Evolutionary conservation across 345 rosid species (phyloP).

Genomic region (Lepidium didymum): DNA sequence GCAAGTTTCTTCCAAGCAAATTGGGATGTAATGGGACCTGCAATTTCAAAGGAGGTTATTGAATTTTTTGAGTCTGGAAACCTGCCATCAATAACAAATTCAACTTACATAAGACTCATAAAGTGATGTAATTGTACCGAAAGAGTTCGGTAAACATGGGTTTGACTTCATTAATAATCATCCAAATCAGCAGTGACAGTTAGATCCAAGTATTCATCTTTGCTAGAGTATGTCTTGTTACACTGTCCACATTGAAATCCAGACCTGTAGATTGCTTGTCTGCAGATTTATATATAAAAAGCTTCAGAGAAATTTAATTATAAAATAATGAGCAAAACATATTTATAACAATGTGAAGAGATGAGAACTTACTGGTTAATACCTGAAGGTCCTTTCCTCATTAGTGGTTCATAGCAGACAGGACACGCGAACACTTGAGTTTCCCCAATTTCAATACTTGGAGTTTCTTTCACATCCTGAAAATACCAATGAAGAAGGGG

Average conservation of each 20-base stretch:
- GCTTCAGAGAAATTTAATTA: not conserved
- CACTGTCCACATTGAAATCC: slow-evolving; percentile 83
- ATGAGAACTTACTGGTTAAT: slow-evolving; percentile 61
- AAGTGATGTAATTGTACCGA: slow-evolving; percentile 36
- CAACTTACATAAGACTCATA: not conserved
- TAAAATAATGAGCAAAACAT: not conserved
- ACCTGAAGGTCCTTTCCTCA: slow-evolving; percentile 91
- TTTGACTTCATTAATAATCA: slow-evolving; percentile 58
- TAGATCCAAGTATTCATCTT: slow-evolving; percentile 70
- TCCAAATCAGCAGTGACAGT: slow-evolving; percentile 69
- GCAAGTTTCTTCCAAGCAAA: too few relatives aligned
- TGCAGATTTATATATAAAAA: slow-evolving; percentile 27
- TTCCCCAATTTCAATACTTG: slow-evolving; percentile 31
- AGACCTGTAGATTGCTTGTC: slow-evolving; percentile 3
- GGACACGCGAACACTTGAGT: slow-evolving; percentile 73
- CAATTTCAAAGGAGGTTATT: too few relatives aligned
- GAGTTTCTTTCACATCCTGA: slow-evolving; percentile 26
- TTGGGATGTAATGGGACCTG: too few relatives aligned
- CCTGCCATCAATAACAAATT: too few relatives aligned
- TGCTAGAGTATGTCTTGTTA: slow-evolving; percentile 77
- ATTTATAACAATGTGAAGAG: not conserved
- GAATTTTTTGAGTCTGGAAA: too few relatives aligned
- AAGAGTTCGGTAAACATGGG: slow-evolving; percentile 71
- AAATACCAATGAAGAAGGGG: not conserved
- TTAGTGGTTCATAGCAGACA: slow-evolving; percentile 71